Conservation (phyloP, 2,329 filamentous ascomycete genomes). For the Cladosporium sp. region DNA sequence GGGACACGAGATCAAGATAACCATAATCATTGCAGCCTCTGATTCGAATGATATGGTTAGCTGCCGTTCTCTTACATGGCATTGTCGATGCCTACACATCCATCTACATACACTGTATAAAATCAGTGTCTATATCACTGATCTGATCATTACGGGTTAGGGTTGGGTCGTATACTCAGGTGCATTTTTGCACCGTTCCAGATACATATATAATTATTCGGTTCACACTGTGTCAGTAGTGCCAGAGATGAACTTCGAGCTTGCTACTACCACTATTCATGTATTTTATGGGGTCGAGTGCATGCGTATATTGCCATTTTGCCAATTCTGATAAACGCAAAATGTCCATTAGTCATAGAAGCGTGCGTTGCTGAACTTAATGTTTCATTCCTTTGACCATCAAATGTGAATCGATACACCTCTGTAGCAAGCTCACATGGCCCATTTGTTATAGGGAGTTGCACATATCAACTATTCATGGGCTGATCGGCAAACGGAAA, state of each 20-base stretch:
- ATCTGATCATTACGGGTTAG: background rate
- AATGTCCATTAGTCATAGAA: too few species aligned
- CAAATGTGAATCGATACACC: too few species aligned
- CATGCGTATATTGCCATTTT: background rate
- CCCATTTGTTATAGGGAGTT: too few species aligned
- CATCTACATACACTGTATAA: background rate
- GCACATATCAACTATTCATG: too few species aligned
- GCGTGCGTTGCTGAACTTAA: too few species aligned
- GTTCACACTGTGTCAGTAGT: background rate
- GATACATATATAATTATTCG: background rate
- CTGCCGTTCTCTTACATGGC: background rate
- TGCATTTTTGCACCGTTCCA: background rate
- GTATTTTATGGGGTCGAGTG: background rate
- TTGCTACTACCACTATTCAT: background rate
- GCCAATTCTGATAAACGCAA: too few species aligned
- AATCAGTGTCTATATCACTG: background rate
- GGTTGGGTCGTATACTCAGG: background rate
- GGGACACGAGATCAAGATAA: background rate
- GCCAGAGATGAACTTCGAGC: background rate
- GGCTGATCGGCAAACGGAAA: too few species aligned
- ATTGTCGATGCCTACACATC: background rate
- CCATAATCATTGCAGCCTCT: background rate
- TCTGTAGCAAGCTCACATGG: too few species aligned
- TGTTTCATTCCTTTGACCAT: too few species aligned
- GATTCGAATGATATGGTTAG: background rate